A percentile compares a stretch with the other conserved stretches of the same genome.
Conservation (phyloP, 768 basidiomycete species). For the Pleurotus tuber-regium region DNA sequence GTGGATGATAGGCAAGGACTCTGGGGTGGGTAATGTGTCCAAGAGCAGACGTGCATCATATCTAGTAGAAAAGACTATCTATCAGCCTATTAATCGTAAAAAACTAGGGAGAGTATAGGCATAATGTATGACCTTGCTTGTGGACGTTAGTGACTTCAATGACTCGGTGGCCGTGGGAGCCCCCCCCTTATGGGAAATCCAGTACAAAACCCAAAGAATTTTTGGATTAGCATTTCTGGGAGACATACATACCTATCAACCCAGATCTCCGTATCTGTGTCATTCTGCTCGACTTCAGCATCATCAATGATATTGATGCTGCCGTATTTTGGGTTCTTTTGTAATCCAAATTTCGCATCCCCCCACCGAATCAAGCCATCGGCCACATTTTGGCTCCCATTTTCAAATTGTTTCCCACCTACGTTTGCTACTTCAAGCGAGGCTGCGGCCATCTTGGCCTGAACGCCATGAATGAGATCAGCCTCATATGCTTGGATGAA, state of each 20-base stretch:
- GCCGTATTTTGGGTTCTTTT: not conserved
- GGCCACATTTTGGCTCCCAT: slow-evolving; percentile 22
- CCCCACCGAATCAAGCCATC: slow-evolving; percentile 34
- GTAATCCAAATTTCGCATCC: slow-evolving; percentile 7
- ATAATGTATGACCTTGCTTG: slow-evolving; percentile 4
- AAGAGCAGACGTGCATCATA: slow-evolving; percentile 80
- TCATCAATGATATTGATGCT: slow-evolving; percentile 13
- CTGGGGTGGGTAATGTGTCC: slow-evolving; percentile 39
- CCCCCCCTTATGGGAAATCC: too few species aligned
- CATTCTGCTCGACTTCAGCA: slow-evolving; percentile 23
- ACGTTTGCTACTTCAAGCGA: slow-evolving; percentile 30
- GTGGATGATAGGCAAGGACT: slow-evolving; percentile 27
- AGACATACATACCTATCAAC: slow-evolving; percentile 76
- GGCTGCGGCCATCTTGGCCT: slow-evolving; percentile 34
- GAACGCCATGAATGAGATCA: slow-evolving; percentile 57
- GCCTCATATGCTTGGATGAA: slow-evolving; percentile 77
- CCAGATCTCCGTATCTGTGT: slow-evolving; percentile 44
- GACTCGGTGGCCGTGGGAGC: too few species aligned
- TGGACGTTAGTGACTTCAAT: slow-evolving; percentile 7
- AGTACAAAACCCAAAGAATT: too few species aligned
- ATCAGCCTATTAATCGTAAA: slow-evolving; percentile 16
- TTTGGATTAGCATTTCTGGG: slow-evolving; percentile 9
- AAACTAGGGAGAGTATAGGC: slow-evolving; percentile 25
- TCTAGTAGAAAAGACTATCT: slow-evolving; percentile 38
- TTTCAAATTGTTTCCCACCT: too few species aligned